These are phyloP conservation scores for Oryza glaberrima DNA, from an alignment of 176 grass and related monocot genomes.

Conservation along the genomic window DNA sequence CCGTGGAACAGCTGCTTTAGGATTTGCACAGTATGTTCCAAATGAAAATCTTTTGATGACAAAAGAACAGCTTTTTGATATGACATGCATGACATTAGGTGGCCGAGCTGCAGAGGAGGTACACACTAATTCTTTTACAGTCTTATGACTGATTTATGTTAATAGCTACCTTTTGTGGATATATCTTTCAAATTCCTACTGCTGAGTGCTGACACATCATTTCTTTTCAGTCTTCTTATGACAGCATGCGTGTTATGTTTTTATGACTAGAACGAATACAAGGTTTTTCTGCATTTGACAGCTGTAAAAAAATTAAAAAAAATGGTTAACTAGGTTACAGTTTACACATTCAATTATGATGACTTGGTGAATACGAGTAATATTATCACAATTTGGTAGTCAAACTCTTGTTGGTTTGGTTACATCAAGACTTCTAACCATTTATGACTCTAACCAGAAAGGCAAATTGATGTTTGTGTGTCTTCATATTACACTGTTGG, in stretches of 20 bases:
- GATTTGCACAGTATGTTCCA: constrained; percentile 92
- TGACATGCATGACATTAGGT: constrained; percentile 99
- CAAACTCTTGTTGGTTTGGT: neutral
- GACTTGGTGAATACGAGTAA: constrained; percentile 6
- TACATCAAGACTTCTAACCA: neutral
- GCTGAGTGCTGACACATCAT: neutral
- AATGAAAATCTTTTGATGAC: constrained; percentile 98
- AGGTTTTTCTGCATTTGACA: neutral
- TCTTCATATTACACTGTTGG: neutral
- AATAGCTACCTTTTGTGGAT: constrained; percentile 11
- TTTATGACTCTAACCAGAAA: constrained; percentile 23
- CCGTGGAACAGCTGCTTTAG: constrained; percentile 96
- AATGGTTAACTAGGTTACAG: constrained; percentile 6
- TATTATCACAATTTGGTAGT: neutral
- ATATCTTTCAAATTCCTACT: neutral
- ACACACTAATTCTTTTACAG: neutral
- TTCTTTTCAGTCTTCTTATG: neutral
- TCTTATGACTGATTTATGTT: constrained; percentile 17
- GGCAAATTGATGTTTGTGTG: neutral
- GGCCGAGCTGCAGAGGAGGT: constrained; percentile 97
- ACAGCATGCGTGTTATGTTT: neutral
- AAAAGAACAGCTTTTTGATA: constrained; percentile 96
- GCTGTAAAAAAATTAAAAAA: neutral
- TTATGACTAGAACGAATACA: constrained; percentile 15
- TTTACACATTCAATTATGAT: neutral